Percentiles rank a stretch among this genome's conserved stretches.
Conservation (phyloP, 805 yeast species). For the Nakazawaea populi region DNA sequence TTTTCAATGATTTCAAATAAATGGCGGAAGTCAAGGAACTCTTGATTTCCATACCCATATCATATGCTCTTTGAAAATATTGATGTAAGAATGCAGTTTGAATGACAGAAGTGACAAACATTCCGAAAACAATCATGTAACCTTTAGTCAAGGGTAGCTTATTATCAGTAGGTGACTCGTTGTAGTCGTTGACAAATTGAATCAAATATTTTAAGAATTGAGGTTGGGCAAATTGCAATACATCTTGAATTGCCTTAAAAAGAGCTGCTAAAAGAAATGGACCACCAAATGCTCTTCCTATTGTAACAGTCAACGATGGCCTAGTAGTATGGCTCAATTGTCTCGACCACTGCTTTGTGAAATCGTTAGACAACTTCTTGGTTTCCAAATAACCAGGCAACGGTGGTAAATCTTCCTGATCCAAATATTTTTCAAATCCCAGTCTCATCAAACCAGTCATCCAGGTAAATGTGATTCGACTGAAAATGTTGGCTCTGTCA, state of each 20-base stretch:
- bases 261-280: slow-evolving; percentile 66
- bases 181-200: slow-evolving; percentile 46
- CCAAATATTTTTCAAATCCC: slow-evolving; percentile 42
- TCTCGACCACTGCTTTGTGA: slow-evolving; percentile 55
- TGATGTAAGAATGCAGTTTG: slow-evolving; percentile 77
- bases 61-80: slow-evolving; percentile 69
- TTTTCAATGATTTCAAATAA: slow-evolving; percentile 59
- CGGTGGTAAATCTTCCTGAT: slow-evolving; percentile 63
- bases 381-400: slow-evolving; percentile 68
- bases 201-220: slow-evolving; percentile 69
- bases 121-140: slow-evolving; percentile 63
- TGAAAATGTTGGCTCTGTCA: slow-evolving; percentile 43
- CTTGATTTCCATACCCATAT: slow-evolving; percentile 71
- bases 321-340: slow-evolving; percentile 35
- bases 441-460: slow-evolving; percentile 51
- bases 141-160: slow-evolving; percentile 67
- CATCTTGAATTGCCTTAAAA: slow-evolving; percentile 70
- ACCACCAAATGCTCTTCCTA: slow-evolving; percentile 67
- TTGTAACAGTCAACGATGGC: slow-evolving; percentile 35
- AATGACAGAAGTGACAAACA: slow-evolving; percentile 72
- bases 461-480: slow-evolving; percentile 52
- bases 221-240: slow-evolving; percentile 83
- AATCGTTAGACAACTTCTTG: slow-evolving; percentile 37
- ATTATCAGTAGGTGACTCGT: slow-evolving; percentile 27
- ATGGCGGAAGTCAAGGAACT: slow-evolving; percentile 63